phyloP scores from a whole-genome alignment of 257 asterid genomes.

The Voacanga thouarsii region DNA sequence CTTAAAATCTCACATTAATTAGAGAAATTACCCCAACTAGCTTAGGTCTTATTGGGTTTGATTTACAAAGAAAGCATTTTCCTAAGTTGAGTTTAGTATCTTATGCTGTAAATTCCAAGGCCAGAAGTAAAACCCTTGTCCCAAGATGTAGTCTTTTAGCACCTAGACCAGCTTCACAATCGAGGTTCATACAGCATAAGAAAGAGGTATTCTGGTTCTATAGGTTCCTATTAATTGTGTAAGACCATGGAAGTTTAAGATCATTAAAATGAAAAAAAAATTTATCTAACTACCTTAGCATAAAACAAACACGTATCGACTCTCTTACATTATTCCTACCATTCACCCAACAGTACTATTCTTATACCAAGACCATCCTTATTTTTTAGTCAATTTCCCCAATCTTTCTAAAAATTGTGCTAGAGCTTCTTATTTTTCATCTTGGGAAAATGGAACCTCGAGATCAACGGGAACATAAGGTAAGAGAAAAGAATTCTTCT shows the following conservation, averaged over 20 bases:
- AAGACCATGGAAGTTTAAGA: no score
- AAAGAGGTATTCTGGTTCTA: constrained; percentile 96
- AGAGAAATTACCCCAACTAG: constrained; percentile 44
- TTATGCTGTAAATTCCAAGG: constrained; percentile 28
- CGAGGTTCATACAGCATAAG: constrained; percentile 92
- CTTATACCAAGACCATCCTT: no score
- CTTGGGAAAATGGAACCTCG: not conserved
- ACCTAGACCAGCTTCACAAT: constrained; percentile 84
- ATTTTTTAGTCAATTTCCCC: no score
- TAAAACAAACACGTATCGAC: no score
- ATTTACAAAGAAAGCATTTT: constrained; percentile 40
- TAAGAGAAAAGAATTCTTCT: not conserved
- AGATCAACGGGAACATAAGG: not conserved
- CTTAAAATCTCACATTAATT: constrained; percentile 43
- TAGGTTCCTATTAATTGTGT: constrained; percentile 79
- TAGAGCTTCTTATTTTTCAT: not conserved
- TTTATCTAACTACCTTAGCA: no score
- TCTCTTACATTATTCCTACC: no score
- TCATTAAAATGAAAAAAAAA: no score
- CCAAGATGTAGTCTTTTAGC: constrained; percentile 70
- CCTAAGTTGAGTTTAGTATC: constrained; percentile 38
- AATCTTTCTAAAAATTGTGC: not conserved
- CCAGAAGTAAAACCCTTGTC: constrained; percentile 29
- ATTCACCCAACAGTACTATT: no score
- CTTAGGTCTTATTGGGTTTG: constrained; percentile 42